phyloP scores from a whole-genome alignment of 73 alveolate genomes.

The Paramecium caudatum region DNA sequence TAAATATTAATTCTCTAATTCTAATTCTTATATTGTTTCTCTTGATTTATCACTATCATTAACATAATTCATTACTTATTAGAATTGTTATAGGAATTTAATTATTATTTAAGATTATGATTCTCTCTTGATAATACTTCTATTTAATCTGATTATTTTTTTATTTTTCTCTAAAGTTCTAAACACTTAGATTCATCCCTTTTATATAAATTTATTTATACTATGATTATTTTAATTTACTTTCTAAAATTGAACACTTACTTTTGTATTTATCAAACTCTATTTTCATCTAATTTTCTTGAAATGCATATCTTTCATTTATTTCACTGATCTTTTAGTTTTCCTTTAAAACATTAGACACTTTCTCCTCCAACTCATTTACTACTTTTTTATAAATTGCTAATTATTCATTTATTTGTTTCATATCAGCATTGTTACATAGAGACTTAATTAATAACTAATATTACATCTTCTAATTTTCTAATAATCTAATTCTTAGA shows the following conservation, averaged over 20 bases:
- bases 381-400: neutral
- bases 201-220: neutral
- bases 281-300: conserved; percentile 9
- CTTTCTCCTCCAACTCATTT: conserved; percentile 32
- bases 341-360: neutral
- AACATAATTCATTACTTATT: neutral
- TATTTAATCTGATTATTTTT: neutral
- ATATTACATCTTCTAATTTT: conserved; percentile 33
- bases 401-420: conserved; percentile 46
- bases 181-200: conserved; percentile 41
- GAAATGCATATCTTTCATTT: conserved; percentile 14
- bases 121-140: neutral
- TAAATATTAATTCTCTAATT: conserved; percentile 12
- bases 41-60: conserved; percentile 5
- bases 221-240: conserved; percentile 25
- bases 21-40: conserved; percentile 41
- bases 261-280: conserved; percentile 44
- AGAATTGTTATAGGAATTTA: neutral
- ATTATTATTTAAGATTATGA: conserved; percentile 13
- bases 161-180: conserved; percentile 22
- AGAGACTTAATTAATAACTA: neutral
- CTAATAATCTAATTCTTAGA: conserved; percentile 29
- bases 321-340: conserved; percentile 14
- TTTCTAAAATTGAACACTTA: conserved; percentile 10
- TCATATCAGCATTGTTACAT: conserved; percentile 41